Evolutionary conservation across 1,139 yeast genomes (phyloP).

Genomic region (Tardiomyces blankii): DNA sequence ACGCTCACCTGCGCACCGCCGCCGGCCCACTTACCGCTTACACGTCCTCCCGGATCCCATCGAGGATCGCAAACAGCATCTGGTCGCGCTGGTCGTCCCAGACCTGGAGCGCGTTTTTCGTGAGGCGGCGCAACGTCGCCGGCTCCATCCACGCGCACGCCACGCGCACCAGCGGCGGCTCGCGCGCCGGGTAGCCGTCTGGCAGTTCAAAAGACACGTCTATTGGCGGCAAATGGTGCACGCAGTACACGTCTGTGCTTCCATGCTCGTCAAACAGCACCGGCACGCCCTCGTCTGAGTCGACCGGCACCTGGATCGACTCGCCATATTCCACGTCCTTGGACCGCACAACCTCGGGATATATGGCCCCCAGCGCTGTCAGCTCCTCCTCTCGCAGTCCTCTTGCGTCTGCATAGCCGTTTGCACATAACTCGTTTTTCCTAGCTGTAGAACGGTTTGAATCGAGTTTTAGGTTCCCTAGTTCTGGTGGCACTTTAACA

Average conservation of each 20-base stretch:
- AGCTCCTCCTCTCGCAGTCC: conserved; percentile 30
- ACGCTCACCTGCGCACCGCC: not conserved
- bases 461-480: too few species aligned
- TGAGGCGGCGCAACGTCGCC: conserved; percentile 19
- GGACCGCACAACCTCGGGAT: conserved; percentile 31
- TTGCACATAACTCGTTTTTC: too few species aligned
- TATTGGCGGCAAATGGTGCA: conserved; percentile 16
- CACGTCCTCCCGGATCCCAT: conserved; percentile 29
- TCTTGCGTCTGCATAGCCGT: not conserved
- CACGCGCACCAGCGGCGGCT: conserved; percentile 15
- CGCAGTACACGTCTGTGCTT: conserved; percentile 7
- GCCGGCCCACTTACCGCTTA: conserved; percentile 1
- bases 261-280: conserved; percentile 2
- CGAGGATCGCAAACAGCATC: conserved; percentile 38
- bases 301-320: conserved; percentile 1
- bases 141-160: conserved; percentile 17
- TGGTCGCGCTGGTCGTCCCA: conserved; percentile 34
- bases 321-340: conserved; percentile 1
- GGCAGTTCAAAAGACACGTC: conserved; percentile 12
- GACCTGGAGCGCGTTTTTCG: conserved; percentile 8
- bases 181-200: conserved; percentile 12
- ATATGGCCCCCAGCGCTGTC: conserved; percentile 38
- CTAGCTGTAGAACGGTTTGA: too few species aligned
- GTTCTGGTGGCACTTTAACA: too few species aligned
- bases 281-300: not conserved